Evolutionary conservation across 2,329 filamentous ascomycete species (phyloP).

Genomic region (Cladophialophora chaetospira): DNA sequence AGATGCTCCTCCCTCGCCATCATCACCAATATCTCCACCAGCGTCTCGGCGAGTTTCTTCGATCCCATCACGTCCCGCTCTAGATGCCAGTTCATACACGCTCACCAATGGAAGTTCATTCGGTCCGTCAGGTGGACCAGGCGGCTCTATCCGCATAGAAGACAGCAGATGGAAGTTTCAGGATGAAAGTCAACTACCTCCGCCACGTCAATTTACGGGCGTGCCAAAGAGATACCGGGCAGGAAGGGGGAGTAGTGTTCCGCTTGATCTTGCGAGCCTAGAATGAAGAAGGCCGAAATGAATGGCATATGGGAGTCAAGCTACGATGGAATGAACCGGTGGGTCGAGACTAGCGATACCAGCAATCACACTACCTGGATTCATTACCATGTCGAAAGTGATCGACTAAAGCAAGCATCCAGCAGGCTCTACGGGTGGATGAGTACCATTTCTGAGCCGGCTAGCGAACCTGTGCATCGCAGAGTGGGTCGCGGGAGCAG

Average conservation of each 20-base stretch:
- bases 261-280: conserved; percentile 66
- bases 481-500: too few species aligned
- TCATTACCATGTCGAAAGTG: too few species aligned
- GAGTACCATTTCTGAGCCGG: too few species aligned
- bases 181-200: conserved; percentile 76
- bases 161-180: conserved; percentile 87
- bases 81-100: conserved; percentile 77
- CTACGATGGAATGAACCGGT: neutral
- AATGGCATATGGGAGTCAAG: neutral
- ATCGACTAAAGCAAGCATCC: too few species aligned
- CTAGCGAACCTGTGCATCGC: too few species aligned
- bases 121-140: conserved; percentile 21
- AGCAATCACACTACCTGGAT: neutral
- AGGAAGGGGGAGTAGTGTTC: conserved; percentile 90
- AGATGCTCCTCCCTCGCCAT: conserved; percentile 46
- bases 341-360: neutral
- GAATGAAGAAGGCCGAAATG: conserved; percentile 18
- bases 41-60: conserved; percentile 48
- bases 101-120: conserved; percentile 61
- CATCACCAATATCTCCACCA: conserved; percentile 44
- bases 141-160: conserved; percentile 53
- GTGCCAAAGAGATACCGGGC: conserved; percentile 79
- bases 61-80: conserved; percentile 57
- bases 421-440: too few species aligned
- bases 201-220: conserved; percentile 78